Evolutionary conservation across 345 rosid species (phyloP), one percentile per base, ranked within the genome.

Genomic region (Corchorus capsularis): DNA sequence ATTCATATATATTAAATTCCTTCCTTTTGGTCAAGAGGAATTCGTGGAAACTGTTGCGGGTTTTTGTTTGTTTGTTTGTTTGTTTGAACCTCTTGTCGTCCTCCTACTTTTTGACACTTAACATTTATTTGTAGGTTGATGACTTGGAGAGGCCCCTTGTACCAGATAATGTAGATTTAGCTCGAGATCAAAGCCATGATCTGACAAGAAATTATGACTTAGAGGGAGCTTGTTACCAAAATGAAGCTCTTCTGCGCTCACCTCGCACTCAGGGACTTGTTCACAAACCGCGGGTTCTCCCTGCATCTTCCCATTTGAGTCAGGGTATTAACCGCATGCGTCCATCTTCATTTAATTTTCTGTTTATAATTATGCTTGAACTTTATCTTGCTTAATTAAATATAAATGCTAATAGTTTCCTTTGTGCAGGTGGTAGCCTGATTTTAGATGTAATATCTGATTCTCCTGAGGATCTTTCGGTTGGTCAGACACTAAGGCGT

Each of bases 101-200:
- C 15, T 79, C 11, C 59, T 71, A 70, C 76, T 66, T 67, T 19
- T 46, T 71, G 66, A 73, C 13, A 39, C 54, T 49, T 35, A 41
- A 59, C 22, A 10, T 32, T 53, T 10, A 17, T 76, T 46, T 71
- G 65, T 75, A 93, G 97, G 83, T 70, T 19, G 92, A 80, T 55
- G 97, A 90, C 56, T 81, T 92, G 76, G 94, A 91, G 75, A 84
- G 94, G 78, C 95, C 96, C 34, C 95, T 96, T 78, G 77, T 93
- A 41, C 79, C 91, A 14, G 90, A 90, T 79, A 81, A 79, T 66
- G 91, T 54, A 8, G 82, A 81, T 56, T 43, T 76, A 71, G 71
- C 78, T 71, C 85, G 32, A 57, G 88, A 83, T 19, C 88, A 86
- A 83, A 82, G 80, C 82, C 82, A 83, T 85, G 93, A 89, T 73